Base-by-base conservation (phyloP, 331 rosid genomes). In the Malus hybrid region DNA sequence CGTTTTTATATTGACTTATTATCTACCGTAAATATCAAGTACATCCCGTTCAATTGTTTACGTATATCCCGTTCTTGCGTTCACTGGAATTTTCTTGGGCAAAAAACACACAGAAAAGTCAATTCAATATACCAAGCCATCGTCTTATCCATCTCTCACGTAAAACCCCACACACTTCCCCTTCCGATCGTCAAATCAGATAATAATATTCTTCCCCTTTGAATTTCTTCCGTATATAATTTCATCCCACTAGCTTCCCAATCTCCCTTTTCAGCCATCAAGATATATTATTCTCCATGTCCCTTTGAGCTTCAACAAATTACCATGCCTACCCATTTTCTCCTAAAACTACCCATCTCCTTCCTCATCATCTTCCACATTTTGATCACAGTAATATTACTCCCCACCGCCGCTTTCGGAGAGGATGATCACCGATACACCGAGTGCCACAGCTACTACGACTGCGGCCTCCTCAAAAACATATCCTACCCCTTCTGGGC, bases 381-480 rank as follows among this genome's bases (percentile, higher is more conserved):
- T 66, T 61, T 63, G 63, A 30, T 32, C 19, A 13, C 34, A 10
- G 46, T 39, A 26, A 13, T 28, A 4, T 34, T 67, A 2, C 0
- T 36, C 16, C 65, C 13, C 46, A 9, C 72, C 30, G 64, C 72
- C 6, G 62, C 82, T 20, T 66, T n/a, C 56, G 32, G 83, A n/a
- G 19, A 42, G 18, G 74, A 70, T 1, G 53, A 36, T 18, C 11
- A 26, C 4, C 26, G 1, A 6, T 58, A 58, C 55, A 10, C 1
- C 3, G 60, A 2, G 2, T 86, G 93, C 76, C 8, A 7, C 18
- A 42, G 10, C 11, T 5, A 78, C 15, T 86, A 63, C 78, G 48
- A 18, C n/a, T 84, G 91, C 24, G 93, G 93, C 33, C 24, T 24
- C 24, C 24, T 24, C 24, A 24, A 24, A 24, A 24, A 24, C 24